Evolutionary conservation across 2,329 filamentous ascomycete species (phyloP), one percentile per base, ranked within the genome.

Genomic region (Plenodomus tracheiphilus): DNA sequence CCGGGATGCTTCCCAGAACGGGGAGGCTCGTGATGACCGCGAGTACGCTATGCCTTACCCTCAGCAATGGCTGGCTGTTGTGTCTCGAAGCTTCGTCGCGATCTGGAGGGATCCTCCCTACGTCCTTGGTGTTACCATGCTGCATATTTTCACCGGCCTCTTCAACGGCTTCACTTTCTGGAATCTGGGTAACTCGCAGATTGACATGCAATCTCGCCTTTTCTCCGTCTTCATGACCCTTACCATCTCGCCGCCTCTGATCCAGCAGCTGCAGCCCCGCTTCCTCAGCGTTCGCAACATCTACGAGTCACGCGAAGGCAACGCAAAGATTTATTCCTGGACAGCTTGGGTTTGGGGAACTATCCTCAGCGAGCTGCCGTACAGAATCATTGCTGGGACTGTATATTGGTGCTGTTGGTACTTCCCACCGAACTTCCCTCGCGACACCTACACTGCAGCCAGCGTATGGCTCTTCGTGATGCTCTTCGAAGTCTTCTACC

Each of bases 241-340:
- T 3, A 89, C 85, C 6, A 88, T 94, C 55, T 81, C 82, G 1
- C 87, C 87, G 0, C 86, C 87, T 0, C 75, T 92, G 1, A 88
- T 92, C 49, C 86, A 91, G 61, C 88, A 92, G 59, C 77, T 92
- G 0, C 87, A 92, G 62, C 89, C 89, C 0, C 81, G 83, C 4
- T 91, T 87, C 65, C 74, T 91, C 43, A 76, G 81, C 49, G 81
- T 84, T 38, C 80, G 87, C 3, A 77, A 81, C 25, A 78, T 93
- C 20, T 94, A 89, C 73, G 75, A 87, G 66, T 83, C 81, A 1
- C 81, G 89, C 4, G 89, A 94, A 68, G 81, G 85, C 41, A 88
- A 83, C n/a, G 83, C 86, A 15, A 91, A 91, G 68, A 90, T 91
- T 20, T 94, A 93, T 72, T 85, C 83, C 1, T 91, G 88, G 88